phyloP scores from a whole-genome alignment of 495 filamentous ascomycete genomes.

The Penicillium tannophilum region DNA sequence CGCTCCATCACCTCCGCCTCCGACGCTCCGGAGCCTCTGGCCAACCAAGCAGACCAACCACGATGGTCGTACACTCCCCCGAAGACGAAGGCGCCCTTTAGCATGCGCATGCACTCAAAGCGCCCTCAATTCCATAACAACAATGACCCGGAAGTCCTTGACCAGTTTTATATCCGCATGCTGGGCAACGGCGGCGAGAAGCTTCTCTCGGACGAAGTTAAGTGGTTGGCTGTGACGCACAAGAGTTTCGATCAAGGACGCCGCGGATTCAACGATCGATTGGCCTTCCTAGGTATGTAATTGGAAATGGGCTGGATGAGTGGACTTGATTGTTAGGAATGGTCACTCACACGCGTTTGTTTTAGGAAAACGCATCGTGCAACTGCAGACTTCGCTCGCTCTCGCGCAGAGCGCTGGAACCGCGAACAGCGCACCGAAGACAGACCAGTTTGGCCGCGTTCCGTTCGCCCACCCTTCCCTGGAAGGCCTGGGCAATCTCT shows the following conservation, averaged over 20 bases:
- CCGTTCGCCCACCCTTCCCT: conserved; percentile 77
- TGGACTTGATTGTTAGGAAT: neutral
- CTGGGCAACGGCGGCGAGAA: conserved; percentile 69
- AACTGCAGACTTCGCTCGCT: conserved; percentile 72
- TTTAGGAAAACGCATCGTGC: conserved; percentile 81
- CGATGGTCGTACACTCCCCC: conserved; percentile 84
- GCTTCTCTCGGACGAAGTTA: conserved; percentile 83
- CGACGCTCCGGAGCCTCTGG: conserved; percentile 16
- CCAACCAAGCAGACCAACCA: conserved; percentile 52
- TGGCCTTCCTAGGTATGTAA: conserved; percentile 82
- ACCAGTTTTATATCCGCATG: conserved; percentile 71
- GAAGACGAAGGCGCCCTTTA: conserved; percentile 74
- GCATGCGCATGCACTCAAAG: conserved; percentile 47
- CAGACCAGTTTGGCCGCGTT: conserved; percentile 51
- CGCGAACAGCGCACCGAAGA: conserved; percentile 19
- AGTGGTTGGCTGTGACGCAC: conserved; percentile 97
- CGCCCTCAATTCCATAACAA: conserved; percentile 66
- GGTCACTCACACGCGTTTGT: conserved; percentile 10
- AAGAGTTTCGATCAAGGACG: conserved; percentile 97
- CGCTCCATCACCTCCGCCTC: conserved; percentile 32
- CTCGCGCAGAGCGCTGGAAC: conserved; percentile 56
- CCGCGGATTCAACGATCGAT: conserved; percentile 89
- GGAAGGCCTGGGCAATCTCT: conserved; percentile 70
- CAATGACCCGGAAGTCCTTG: conserved; percentile 67
- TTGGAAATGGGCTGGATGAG: neutral